A percentile compares a stretch with the other conserved stretches of the same genome.
Evolutionary conservation across 768 basidiomycete genomes (phyloP).

Genomic region (Candolleomyces efflorescens): DNA sequence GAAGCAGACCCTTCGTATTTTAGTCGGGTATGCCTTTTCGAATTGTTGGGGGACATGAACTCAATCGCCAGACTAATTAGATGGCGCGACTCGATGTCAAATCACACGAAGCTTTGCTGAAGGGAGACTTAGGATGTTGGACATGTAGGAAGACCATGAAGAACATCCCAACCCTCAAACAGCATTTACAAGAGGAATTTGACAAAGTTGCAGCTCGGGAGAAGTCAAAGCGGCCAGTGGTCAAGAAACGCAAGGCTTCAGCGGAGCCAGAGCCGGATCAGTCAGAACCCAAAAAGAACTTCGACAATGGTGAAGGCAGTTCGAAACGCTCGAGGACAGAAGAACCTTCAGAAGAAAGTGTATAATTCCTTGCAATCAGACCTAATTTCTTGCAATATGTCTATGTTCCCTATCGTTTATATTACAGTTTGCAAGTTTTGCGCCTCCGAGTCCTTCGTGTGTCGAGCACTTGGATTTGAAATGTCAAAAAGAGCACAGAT

Average conservation of each 20-base stretch:
- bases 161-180: conserved; percentile 72
- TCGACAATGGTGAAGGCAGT: not conserved
- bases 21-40: conserved; percentile 12
- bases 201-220: conserved; percentile 40
- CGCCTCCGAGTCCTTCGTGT: too few species aligned
- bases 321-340: not conserved
- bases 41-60: not conserved
- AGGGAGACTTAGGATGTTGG: conserved; percentile 66
- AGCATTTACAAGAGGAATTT: conserved; percentile 75
- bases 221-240: conserved; percentile 27
- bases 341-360: not conserved
- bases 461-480: not conserved
- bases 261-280: conserved; percentile 11
- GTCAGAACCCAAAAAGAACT: not conserved
- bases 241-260: conserved; percentile 37
- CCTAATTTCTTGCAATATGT: too few species aligned
- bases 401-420: too few species aligned
- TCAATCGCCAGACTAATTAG: conserved; percentile 28
- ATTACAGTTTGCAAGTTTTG: too few species aligned
- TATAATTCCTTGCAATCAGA: too few species aligned
- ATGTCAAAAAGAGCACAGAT: not conserved
- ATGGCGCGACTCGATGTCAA: conserved; percentile 47
- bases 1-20: conserved; percentile 54
- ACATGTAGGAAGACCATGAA: conserved; percentile 57
- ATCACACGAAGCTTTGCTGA: conserved; percentile 62